Evolutionary conservation across 2,329 filamentous ascomycete species (phyloP).

Genomic region (Aspergillus pseudoterreus): DNA sequence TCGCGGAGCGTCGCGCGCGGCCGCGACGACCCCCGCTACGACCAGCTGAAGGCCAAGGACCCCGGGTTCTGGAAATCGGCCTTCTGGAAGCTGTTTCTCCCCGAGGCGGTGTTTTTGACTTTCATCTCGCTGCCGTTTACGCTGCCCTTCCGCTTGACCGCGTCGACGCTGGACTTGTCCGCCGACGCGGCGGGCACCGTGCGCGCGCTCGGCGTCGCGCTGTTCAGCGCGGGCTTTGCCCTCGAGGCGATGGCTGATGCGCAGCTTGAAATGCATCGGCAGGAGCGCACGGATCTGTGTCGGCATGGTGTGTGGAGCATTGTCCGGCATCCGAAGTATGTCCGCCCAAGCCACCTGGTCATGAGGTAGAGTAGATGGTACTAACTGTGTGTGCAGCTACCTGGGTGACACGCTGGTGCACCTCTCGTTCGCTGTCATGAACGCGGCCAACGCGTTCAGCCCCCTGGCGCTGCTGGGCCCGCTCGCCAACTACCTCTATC

Average conservation of each 20-base stretch:
- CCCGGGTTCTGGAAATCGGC: constrained; percentile 57
- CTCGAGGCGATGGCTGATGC: constrained; percentile 56
- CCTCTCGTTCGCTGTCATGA: constrained; percentile 56
- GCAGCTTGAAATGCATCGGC: constrained; percentile 52
- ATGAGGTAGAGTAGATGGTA: too few species aligned
- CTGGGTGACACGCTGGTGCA: constrained; percentile 60
- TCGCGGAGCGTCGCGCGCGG: constrained; percentile 48
- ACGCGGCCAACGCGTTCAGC: constrained; percentile 52
- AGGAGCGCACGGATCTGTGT: constrained; percentile 42
- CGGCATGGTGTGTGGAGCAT: constrained; percentile 60
- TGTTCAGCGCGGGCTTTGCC: constrained; percentile 56
- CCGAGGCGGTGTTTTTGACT: constrained; percentile 56
- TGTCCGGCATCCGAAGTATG: constrained; percentile 60
- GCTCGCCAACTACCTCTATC: constrained; percentile 56
- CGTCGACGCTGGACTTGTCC: constrained; percentile 28
- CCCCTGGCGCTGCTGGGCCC: constrained; percentile 55
- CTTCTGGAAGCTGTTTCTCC: constrained; percentile 53
- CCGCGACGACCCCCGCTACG: constrained; percentile 56
- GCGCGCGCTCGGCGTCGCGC: constrained; percentile 48
- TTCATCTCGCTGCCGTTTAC: constrained; percentile 57
- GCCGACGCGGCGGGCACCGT: constrained; percentile 17
- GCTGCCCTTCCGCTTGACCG: constrained; percentile 45
- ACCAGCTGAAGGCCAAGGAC: constrained; percentile 45
- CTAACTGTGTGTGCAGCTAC: constrained; percentile 42
- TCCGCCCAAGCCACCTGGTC: constrained; percentile 2